Evolutionary conservation across 1,139 yeast species (phyloP).

Genomic region (Arxiozyma telluris): DNA sequence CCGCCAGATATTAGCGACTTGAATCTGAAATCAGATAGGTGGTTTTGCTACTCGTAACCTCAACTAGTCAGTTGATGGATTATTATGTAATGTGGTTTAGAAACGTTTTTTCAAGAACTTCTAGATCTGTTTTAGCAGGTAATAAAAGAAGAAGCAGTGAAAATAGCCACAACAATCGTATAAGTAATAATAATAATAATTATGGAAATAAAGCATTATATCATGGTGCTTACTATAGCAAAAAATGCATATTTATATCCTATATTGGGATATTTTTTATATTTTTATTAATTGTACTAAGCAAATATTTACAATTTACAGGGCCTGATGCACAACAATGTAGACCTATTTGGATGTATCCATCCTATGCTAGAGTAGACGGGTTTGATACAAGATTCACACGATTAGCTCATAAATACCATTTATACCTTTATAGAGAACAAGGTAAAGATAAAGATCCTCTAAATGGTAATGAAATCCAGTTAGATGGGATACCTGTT

Average conservation of each 20-base stretch:
- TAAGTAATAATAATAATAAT: no score
- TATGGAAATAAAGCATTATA: neutral
- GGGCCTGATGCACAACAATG: slow-evolving; percentile 45
- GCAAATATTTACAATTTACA: slow-evolving; percentile 11
- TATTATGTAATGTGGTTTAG: neutral
- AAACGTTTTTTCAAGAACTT: neutral
- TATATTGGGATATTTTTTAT: slow-evolving; percentile 13
- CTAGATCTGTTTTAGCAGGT: neutral
- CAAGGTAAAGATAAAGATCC: slow-evolving; percentile 60
- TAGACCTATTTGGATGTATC: slow-evolving; percentile 59
- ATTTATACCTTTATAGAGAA: slow-evolving; percentile 71
- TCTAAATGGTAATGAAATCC: slow-evolving; percentile 32
- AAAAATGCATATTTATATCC: slow-evolving; percentile 4
- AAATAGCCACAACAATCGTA: neutral
- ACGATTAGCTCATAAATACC: slow-evolving; percentile 67
- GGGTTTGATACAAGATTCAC: slow-evolving; percentile 69
- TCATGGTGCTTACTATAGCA: neutral
- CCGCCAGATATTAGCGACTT: neutral
- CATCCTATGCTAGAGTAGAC: slow-evolving; percentile 62
- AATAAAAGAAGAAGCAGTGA: neutral
- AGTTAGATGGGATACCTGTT: slow-evolving; percentile 70
- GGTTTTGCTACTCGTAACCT: neutral
- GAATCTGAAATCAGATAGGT: neutral
- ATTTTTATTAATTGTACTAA: slow-evolving; percentile 7
- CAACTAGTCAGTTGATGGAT: neutral